phyloP scores from a whole-genome alignment of 1,139 yeast genomes.

The Geotrichum aggregatum region DNA sequence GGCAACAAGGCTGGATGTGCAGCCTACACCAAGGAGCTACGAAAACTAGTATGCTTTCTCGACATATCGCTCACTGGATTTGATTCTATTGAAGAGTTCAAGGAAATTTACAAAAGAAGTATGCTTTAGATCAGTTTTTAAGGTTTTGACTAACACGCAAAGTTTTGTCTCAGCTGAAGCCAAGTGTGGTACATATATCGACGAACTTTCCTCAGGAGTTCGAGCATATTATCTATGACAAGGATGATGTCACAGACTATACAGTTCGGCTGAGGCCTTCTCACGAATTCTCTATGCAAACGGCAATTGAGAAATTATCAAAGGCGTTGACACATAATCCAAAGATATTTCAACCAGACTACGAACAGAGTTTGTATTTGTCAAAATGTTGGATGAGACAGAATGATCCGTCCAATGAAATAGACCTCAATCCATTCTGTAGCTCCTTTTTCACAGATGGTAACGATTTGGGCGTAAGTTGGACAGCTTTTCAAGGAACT shows the following conservation, averaged over 20 bases:
- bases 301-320: conserved; percentile 15
- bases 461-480: conserved; percentile 20
- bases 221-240: conserved; percentile 13
- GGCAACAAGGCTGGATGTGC: conserved; percentile 17
- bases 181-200: conserved; percentile 12
- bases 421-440: conserved; percentile 15
- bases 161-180: conserved; percentile 13
- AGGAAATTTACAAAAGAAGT: conserved; percentile 14
- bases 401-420: conserved; percentile 2
- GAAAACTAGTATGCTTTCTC: conserved; percentile 14
- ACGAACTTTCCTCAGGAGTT: conserved; percentile 15
- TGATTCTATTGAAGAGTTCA: conserved; percentile 10
- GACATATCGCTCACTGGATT: conserved; percentile 11
- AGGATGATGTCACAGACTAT: conserved; percentile 15
- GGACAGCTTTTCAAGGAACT: not conserved
- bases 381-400: conserved; percentile 13
- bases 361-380: conserved; percentile 14
- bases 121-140: not conserved
- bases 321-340: conserved; percentile 14
- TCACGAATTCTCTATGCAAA: conserved; percentile 17
- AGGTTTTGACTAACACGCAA: not conserved
- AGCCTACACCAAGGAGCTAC: conserved; percentile 6
- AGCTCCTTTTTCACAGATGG: conserved; percentile 18
- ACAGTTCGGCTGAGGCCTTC: conserved; percentile 16
- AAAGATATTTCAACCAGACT: conserved; percentile 16